These are phyloP conservation scores for Trichoderma virens DNA, from an alignment of 495 filamentous ascomycete species.

Conservation along the genomic window DNA sequence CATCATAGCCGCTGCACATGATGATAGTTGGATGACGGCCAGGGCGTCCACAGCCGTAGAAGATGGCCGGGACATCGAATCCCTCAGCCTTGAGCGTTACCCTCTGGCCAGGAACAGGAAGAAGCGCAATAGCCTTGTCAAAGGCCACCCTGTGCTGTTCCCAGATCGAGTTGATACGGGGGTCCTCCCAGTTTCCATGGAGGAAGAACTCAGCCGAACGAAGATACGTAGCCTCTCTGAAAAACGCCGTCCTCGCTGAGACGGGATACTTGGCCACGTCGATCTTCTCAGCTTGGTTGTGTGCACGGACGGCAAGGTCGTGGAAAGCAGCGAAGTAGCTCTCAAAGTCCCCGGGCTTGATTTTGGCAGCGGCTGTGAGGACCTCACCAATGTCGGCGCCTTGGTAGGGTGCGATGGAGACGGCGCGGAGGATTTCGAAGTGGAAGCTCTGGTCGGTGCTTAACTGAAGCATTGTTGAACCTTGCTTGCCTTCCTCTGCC, in stretches of 20 bases:
- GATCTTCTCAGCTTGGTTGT: conserved; percentile 5
- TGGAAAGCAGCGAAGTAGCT: conserved; percentile 26
- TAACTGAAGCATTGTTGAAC: conserved; percentile 11
- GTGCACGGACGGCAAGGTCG: conserved; percentile 23
- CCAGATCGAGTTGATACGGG: conserved; percentile 49
- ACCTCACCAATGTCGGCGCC: conserved; percentile 32
- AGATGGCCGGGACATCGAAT: conserved; percentile 28
- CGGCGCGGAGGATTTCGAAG: conserved; percentile 27
- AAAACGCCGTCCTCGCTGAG: conserved; percentile 27
- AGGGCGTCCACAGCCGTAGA: conserved; percentile 13
- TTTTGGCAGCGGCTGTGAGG: conserved; percentile 25
- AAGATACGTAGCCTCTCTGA: conserved; percentile 35
- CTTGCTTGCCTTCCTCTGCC: not conserved
- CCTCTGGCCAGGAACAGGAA: conserved; percentile 31
- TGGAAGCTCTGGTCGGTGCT: conserved; percentile 25
- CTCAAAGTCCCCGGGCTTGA: conserved; percentile 30
- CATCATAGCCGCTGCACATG: conserved; percentile 35
- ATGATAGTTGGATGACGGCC: conserved; percentile 28
- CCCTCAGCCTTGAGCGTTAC: conserved; percentile 22
- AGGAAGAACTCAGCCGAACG: conserved; percentile 37
- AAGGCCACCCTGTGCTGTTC: conserved; percentile 61
- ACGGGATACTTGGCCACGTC: conserved; percentile 19
- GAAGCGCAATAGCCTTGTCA: conserved; percentile 43
- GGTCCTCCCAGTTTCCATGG: conserved; percentile 32
- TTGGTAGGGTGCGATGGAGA: conserved; percentile 21